Base-by-base conservation (phyloP, 2,329 filamentous ascomycete species). In the Acrocalymma vagum region DNA sequence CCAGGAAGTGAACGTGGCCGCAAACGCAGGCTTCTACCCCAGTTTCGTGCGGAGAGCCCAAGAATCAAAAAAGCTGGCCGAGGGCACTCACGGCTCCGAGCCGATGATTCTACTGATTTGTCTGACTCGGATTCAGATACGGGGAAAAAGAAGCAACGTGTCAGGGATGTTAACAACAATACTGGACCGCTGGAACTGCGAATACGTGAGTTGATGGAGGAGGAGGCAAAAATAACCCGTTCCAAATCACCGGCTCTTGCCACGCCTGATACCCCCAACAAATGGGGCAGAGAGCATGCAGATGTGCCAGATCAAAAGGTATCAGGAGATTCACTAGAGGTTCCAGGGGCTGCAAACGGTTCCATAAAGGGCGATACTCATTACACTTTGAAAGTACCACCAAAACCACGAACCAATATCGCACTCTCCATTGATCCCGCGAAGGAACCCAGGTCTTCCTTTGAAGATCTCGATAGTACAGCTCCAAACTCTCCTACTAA, bases 101-200 rank as follows among this genome's bases (percentile, higher is more conserved):
- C 65, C 6, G 49, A 51, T 7, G 66, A 58, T 14, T 51, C 60
- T 28, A 60, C 61, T 2, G 62, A 65, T 21, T 56, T 60, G 1
- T 71, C 69, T 9, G 65, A 60, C 17, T 70, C 63, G 4, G 66
- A 76, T 13, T 76, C 80, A 31, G 77, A 76, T 29, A 77, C 78
- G n/a, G 71, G 79, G 22, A 58, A 60, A 52, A 44, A 76, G 31
- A 75, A 79, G 20, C 76, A 78, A 33, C 76, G 74, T 36, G 84
- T 82, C 8, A 53, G 48, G 11, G 65, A 69, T 10, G 55, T 60
- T 11, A 66, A 71, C 11, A 65, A 73, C 35, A 77, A 78, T 33
- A 74, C 67, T 14, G 75, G 73, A 6, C 74, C 76, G 5, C 60
- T 79, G 15, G 72, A 74, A 36, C 58, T 72, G 16, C 74, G 75